Base-by-base conservation (phyloP, 2,329 filamentous ascomycete species). In the Trichocomaceae sp. region DNA sequence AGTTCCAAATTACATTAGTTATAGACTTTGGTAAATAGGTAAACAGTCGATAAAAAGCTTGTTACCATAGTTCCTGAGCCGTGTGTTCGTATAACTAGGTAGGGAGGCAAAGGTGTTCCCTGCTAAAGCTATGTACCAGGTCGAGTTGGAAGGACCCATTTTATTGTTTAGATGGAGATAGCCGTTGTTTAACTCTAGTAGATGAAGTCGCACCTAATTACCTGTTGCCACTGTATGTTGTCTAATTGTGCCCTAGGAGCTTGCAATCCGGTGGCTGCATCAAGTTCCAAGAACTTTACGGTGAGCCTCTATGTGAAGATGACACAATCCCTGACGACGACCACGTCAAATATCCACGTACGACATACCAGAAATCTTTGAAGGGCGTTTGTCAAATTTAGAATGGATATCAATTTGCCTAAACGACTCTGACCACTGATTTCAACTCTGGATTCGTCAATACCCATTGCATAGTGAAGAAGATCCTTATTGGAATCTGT, bases 301-400 rank as follows among this genome's bases (percentile, higher is more conserved):
- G 29, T 3, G 37, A 50, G 33, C 49, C 51, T 29, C 66, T 68
- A 54, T 72, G 69, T 37, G 66, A 71, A 35, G 75, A 77, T 54
- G 68, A 63, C 49, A 50, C 51, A 20, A 56, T 56, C 49, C 22
- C 20, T 19, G 64, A 69, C 2, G 68, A 75, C 50, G 77, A 75
- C 60, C 66, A 62, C 8, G 67, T 70, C 23, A 63, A 64, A n/a
- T 67, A 62, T 54, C n/a, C n/a, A 66, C 50, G 52, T 55, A 55
- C 17, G 46, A 44, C 19, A 22, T 52, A 10, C 44, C 50, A 5
- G 35, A n/a, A n/a, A n/a, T n/a, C 33, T 2, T n/a, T n/a, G n/a
- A n/a, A n/a, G 47, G 22, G 55, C 51, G 2, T 57, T 54, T 26
- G 42, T n/a, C 4, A 54, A 55, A 33, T 50, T 57, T 29, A 52